phyloP scores from a whole-genome alignment of 495 filamentous ascomycete genomes.

The Neurospora sp. region DNA sequence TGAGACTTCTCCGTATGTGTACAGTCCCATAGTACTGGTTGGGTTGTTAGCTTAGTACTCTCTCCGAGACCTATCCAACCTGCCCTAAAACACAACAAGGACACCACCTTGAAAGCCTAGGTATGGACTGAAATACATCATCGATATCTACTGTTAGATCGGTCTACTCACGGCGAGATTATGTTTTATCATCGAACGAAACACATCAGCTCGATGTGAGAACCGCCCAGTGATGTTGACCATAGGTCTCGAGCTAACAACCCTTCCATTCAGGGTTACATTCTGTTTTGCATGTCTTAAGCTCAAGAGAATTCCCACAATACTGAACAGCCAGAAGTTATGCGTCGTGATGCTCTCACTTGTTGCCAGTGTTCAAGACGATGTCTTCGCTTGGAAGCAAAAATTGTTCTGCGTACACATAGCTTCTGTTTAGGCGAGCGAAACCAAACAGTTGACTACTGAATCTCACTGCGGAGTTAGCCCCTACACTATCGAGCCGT shows the following conservation, averaged over 20 bases:
- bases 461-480: background rate
- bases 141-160: background rate
- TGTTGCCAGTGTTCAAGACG: background rate
- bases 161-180: background rate
- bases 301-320: background rate
- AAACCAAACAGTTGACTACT: background rate
- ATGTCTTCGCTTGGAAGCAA: background rate
- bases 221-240: background rate
- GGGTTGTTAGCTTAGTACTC: background rate
- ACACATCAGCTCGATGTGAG: background rate
- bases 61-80: background rate
- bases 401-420: background rate
- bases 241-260: background rate
- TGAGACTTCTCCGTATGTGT: background rate
- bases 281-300: background rate
- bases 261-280: background rate
- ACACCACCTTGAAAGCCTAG: background rate
- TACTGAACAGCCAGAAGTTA: background rate
- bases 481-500: background rate
- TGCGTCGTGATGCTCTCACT: background rate
- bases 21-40: background rate
- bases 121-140: background rate
- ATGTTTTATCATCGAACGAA: background rate
- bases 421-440: background rate
- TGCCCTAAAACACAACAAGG: background rate